These are phyloP conservation scores for Blastobotrys chiropterorum DNA, from an alignment of 805 yeast species.

Conservation along the genomic window DNA sequence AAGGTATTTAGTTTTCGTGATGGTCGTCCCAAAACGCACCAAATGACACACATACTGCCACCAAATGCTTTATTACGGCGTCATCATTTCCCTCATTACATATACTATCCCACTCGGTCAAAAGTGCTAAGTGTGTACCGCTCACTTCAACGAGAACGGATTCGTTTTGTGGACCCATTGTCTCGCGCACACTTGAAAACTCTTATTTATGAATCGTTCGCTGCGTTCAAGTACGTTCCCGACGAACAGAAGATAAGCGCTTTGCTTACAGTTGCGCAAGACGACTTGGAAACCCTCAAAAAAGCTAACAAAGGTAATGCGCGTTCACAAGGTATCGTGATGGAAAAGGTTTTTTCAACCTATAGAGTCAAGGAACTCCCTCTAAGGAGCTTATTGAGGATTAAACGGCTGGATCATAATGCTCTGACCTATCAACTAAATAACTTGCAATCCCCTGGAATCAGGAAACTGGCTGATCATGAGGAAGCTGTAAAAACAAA, in stretches of 20 bases:
- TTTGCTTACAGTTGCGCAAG: conserved; percentile 12
- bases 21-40: neutral
- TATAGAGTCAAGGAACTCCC: conserved; percentile 17
- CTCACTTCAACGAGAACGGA: conserved; percentile 8
- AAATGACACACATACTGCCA: neutral
- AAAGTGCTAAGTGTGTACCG: conserved; percentile 12
- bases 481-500: neutral
- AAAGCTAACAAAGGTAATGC: conserved; percentile 9
- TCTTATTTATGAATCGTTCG: conserved; percentile 14
- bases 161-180: conserved; percentile 17
- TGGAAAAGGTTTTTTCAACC: conserved; percentile 14
- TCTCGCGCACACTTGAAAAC: conserved; percentile 14
- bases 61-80: neutral
- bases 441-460: conserved; percentile 17
- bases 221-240: conserved; percentile 19
- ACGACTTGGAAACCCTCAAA: conserved; percentile 10
- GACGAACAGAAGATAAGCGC: conserved; percentile 11
- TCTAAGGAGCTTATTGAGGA: conserved; percentile 2
- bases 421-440: conserved; percentile 14
- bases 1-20: too few relatives aligned
- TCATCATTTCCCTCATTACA: conserved; percentile 18
- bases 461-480: conserved; percentile 14
- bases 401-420: conserved; percentile 1
- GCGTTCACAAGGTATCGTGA: conserved; percentile 11
- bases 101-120: conserved; percentile 1